phyloP scores from a whole-genome alignment of 257 asterid genomes.

The Paulownia fortunei region DNA sequence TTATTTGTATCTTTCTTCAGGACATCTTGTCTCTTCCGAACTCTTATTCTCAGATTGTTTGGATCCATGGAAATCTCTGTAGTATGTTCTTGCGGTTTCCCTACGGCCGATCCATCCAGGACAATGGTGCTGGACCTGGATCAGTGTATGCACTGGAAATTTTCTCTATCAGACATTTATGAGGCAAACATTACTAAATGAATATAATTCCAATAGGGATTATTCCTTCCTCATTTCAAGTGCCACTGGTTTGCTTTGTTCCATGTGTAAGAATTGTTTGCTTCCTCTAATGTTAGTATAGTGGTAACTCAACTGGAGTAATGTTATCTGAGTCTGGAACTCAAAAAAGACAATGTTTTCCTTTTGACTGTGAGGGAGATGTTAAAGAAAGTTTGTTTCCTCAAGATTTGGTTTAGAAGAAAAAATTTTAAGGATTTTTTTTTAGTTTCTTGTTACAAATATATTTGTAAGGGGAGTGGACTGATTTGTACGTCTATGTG shows the following conservation, averaged over 20 bases:
- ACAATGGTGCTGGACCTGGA: not conserved
- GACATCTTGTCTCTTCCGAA: not conserved
- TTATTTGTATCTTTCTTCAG: not conserved
- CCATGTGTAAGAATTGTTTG: not conserved
- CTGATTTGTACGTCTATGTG: too few relatives aligned
- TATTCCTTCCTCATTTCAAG: not conserved
- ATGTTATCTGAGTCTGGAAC: too few relatives aligned
- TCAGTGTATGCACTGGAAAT: not conserved
- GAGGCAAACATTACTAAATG: not conserved
- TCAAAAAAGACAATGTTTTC: too few relatives aligned
- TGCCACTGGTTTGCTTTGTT: not conserved
- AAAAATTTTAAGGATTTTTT: too few relatives aligned
- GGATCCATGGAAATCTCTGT: constrained; percentile 15
- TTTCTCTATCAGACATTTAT: not conserved
- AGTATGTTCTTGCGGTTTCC: constrained; percentile 3
- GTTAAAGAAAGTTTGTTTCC: too few relatives aligned
- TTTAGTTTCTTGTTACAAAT: too few relatives aligned
- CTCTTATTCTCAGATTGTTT: not conserved
- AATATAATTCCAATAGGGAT: not conserved
- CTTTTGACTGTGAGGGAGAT: too few relatives aligned
- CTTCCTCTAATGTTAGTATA: not conserved
- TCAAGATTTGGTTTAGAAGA: too few relatives aligned
- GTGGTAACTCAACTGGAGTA: not conserved
- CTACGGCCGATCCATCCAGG: not conserved
- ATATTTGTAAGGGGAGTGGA: too few relatives aligned